Evolutionary conservation across 2,329 filamentous ascomycete species (phyloP).

Genomic region (Tolypocladium ovalisporum): DNA sequence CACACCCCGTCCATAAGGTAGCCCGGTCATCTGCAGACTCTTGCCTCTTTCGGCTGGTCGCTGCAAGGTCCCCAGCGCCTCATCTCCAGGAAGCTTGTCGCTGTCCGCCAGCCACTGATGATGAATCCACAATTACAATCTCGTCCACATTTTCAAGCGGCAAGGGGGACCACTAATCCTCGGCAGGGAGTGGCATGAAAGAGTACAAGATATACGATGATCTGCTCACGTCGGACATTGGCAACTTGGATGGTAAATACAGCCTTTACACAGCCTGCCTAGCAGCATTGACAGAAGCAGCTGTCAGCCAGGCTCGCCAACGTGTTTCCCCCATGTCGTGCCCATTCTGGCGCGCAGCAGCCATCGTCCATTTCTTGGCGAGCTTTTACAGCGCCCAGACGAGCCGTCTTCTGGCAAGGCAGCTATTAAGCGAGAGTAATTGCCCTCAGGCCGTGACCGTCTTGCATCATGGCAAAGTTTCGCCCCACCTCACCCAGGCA

Average conservation of each 20-base stretch:
- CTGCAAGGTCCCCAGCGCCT: neutral
- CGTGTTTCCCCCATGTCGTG: neutral
- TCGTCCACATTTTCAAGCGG: neutral
- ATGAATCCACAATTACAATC: neutral
- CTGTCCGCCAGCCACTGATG: neutral
- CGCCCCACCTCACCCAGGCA: neutral
- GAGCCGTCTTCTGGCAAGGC: neutral
- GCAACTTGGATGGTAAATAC: neutral
- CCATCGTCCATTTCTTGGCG: neutral
- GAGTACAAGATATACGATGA: neutral
- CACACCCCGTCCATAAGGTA: neutral
- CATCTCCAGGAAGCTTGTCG: neutral
- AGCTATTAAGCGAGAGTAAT: neutral
- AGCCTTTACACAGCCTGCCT: neutral
- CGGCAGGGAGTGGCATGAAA: neutral
- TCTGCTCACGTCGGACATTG: neutral
- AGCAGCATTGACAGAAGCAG: neutral
- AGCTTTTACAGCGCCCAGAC: too few relatives aligned
- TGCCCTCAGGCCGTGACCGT: neutral
- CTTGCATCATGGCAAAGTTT: neutral
- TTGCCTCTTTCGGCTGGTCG: neutral
- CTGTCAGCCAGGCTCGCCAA: neutral
- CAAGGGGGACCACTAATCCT: neutral
- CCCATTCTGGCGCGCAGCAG: neutral
- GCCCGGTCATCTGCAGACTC: neutral